Conservation (phyloP, 2,329 filamentous ascomycete genomes). For the Fusarium sublunatum region DNA sequence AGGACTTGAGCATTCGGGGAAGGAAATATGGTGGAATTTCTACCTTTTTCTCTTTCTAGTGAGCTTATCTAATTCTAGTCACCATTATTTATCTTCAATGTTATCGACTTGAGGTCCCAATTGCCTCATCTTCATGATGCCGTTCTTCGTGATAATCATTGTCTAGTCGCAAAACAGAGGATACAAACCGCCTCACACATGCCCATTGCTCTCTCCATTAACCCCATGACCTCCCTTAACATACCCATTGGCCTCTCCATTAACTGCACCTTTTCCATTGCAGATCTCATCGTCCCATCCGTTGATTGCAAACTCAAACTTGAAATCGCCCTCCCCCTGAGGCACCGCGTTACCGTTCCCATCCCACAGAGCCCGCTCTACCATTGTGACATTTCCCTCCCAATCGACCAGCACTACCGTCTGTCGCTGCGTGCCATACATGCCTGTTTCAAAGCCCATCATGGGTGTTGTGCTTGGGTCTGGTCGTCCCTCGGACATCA, state of each 20-base stretch:
- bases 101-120: background rate
- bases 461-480: slow-evolving; percentile 48
- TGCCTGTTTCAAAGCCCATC: slow-evolving; percentile 65
- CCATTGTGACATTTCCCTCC: slow-evolving; percentile 70
- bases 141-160: background rate
- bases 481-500: slow-evolving; percentile 53
- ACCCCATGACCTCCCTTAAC: background rate
- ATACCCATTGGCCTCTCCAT: slow-evolving; percentile 9
- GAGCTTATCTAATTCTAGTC: slow-evolving; percentile 9
- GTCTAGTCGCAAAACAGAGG: background rate
- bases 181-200: background rate
- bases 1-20: background rate
- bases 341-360: slow-evolving; percentile 65
- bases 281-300: slow-evolving; percentile 56
- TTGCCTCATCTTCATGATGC: background rate
- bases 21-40: slow-evolving; percentile 5
- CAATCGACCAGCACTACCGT: slow-evolving; percentile 71
- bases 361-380: slow-evolving; percentile 71
- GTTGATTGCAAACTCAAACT: slow-evolving; percentile 67
- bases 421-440: slow-evolving; percentile 74
- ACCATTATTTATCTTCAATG: slow-evolving; percentile 2
- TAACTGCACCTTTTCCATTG: slow-evolving; percentile 6
- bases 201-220: slow-evolving; percentile 10
- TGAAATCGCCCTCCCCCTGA: slow-evolving; percentile 66
- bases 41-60: background rate